Evolutionary conservation across 2,329 filamentous ascomycete genomes (phyloP), one percentile per base, ranked within the genome.

Genomic region (Endoconidiophora polonica): DNA sequence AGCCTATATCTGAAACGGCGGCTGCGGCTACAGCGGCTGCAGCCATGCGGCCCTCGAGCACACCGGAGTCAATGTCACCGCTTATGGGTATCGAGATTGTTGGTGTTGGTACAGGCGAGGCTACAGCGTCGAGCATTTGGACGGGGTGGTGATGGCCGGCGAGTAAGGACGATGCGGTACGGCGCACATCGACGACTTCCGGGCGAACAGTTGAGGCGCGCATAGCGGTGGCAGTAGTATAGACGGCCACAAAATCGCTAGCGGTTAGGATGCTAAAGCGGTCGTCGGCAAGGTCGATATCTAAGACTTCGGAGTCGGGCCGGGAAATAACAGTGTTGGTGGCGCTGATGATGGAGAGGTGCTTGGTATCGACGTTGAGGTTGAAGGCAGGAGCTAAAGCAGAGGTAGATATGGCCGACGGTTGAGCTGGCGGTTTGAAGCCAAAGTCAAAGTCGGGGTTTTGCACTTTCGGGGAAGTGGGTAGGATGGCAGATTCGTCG

Each of bases 161-260:
- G 14, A 41, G 42, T 26, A 16, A 26, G 12, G 46, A n/a, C 5
- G 46, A 16, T 5, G 18, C 36, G 7, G 51, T 26, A 12, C 51
- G 46, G 38, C 51, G 46, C 24, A 53, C 51, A 37, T 53, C 42
- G 9, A 53, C 40, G n/a, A 53, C 47, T 38, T 53, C 51, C 6
- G 51, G 46, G 26, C 51, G 51, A n/a, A 38, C 46, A 37, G 46
- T 14, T 5, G 43, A 46, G 9, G 51, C 51, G 37, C 46, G 46
- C 5, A 53, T 33, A 18, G 47, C 46, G 24, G 51, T 53, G 23
- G 47, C 47, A 37, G 47, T 41, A 36, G 40, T 52, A 39, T 47
- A 52, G 9, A 48, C 33, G 24, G 44, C 49, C 5, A 44, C 22
- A 18, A 36, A 20, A n/a, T 52, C 49, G 39, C 36, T 48, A 37